These are phyloP conservation scores for Lipomyces sp. DNA, from an alignment of 805 yeast genomes.

Conservation along the genomic window DNA sequence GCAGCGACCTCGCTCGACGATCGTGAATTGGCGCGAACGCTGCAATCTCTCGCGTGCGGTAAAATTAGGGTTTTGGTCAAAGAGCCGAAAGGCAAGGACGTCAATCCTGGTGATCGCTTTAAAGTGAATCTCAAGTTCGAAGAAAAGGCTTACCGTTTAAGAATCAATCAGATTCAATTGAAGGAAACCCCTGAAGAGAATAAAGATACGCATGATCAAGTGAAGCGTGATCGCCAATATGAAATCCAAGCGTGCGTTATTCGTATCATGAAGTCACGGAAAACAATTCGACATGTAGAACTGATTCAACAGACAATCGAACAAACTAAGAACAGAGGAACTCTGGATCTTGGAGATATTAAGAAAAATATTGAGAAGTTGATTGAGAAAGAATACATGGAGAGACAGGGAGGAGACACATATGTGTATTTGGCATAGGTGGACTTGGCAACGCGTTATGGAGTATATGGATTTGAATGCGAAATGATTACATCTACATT, in stretches of 20 bases:
- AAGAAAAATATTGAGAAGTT: conserved; percentile 43
- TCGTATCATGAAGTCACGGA: conserved; percentile 44
- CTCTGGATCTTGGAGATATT: conserved; percentile 41
- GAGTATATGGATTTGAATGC: not conserved
- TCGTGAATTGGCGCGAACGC: conserved; percentile 35
- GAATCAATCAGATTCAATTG: conserved; percentile 40
- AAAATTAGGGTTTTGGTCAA: conserved; percentile 39
- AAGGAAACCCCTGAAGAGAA: conserved; percentile 39
- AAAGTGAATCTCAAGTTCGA: conserved; percentile 39
- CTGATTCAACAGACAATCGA: conserved; percentile 41
- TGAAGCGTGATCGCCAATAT: conserved; percentile 42
- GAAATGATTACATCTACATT: not conserved
- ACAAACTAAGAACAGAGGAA: conserved; percentile 43
- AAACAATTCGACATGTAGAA: conserved; percentile 41
- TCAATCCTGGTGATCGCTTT: conserved; percentile 38
- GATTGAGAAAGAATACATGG: conserved; percentile 42
- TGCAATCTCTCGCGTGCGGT: conserved; percentile 42
- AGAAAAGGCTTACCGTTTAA: conserved; percentile 38
- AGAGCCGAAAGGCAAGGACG: conserved; percentile 35
- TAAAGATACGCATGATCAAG: conserved; percentile 38
- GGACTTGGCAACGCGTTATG: not conserved
- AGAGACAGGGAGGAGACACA: conserved; percentile 34
- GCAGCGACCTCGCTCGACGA: conserved; percentile 37
- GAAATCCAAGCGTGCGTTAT: conserved; percentile 46
- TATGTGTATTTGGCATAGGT: conserved; percentile 31